Evolutionary conservation across 495 filamentous ascomycete species (phyloP), one percentile per base, ranked within the genome.

Genomic region (Durotheca rogersii): DNA sequence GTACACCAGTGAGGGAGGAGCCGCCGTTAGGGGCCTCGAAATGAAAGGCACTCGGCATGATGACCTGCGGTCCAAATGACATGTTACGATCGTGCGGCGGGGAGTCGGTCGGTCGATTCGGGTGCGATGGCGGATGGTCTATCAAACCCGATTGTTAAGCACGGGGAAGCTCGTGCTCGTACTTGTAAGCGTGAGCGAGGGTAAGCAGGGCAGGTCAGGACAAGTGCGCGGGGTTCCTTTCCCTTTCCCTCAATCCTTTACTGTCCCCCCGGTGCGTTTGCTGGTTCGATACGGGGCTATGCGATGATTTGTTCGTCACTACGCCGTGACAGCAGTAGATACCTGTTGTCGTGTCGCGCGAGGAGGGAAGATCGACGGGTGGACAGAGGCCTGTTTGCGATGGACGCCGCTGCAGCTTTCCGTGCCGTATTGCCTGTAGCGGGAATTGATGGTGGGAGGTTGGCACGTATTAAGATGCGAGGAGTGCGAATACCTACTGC

Each of bases 11-110:
- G n/a, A 79, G 68, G 16, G 72, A 64, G 21, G 71, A 58, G 42
- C 65, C 43, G 36, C 50, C 47, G 14, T 60, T 53, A 7, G 60
- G 42, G 7, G 56, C 16, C 33, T 84, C 79, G 41, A 77, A 67
- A 45, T 76, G 68, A 56, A 80, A 76, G 37, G 71, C 69, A 14
- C 69, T 69, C 30, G 75, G 73, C 69, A 81, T 75, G 37, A 74
- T 71, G 41, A 70, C 65, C 21, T 72, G 67, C 16, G 69, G 42
- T 23, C 61, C 56, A 42, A 67, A 73, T 4, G 73, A 66, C 74
- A 77, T 77, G 51, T 39, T 53, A 51, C 14, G 0, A n/a, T n/a
- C n/a, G n/a, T 30, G 19, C 3, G 23, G 12, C 23, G 27, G 30
- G 10, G 35, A 42, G n/a, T n/a, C n/a, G n/a, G n/a, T n/a, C n/a